Percentiles rank a stretch among this genome's conserved stretches.
These are phyloP conservation scores for Ustilago cynodontis DNA, from an alignment of 1,284 basidiomycete genomes.

Conservation along the genomic window DNA sequence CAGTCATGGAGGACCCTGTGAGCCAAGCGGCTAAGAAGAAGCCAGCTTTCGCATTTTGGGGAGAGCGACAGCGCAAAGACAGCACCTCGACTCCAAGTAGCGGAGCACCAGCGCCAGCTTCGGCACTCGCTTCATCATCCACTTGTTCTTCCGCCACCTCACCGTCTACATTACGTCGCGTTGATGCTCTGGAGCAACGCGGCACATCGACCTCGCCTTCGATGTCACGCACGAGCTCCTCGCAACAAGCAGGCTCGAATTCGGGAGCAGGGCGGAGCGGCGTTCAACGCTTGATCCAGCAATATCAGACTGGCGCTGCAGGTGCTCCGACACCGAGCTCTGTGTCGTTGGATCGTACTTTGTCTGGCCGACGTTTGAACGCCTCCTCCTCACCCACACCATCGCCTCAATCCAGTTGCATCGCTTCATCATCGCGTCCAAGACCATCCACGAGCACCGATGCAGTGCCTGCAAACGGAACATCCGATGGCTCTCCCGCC, in stretches of 20 bases:
- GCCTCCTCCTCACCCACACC: neutral
- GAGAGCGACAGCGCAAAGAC: constrained; percentile 34
- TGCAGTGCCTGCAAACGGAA: neutral
- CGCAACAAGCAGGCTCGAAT: constrained; percentile 1
- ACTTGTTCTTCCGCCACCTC: constrained; percentile 6
- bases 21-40: constrained; percentile 33
- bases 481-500: neutral
- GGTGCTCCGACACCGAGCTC: constrained; percentile 10
- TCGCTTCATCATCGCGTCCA: constrained; percentile 6
- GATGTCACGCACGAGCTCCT: constrained; percentile 13
- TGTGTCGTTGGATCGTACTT: constrained; percentile 16
- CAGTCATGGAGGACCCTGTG: constrained; percentile 46
- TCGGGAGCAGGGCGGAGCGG: constrained; percentile 17
- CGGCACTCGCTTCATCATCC: neutral
- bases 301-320: constrained; percentile 27
- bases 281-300: constrained; percentile 46
- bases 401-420: constrained; percentile 7
- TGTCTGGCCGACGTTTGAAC: constrained; percentile 13
- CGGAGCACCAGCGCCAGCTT: constrained; percentile 3
- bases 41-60: constrained; percentile 48
- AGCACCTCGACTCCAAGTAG: constrained; percentile 11
- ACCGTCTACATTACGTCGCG: constrained; percentile 16
- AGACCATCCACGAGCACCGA: neutral
- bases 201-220: constrained; percentile 14
- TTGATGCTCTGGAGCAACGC: constrained; percentile 16